A percentile compares a stretch with the other conserved stretches of the same genome.
Evolutionary conservation across 345 rosid species (phyloP).

Genomic region (Camelina sativa): DNA sequence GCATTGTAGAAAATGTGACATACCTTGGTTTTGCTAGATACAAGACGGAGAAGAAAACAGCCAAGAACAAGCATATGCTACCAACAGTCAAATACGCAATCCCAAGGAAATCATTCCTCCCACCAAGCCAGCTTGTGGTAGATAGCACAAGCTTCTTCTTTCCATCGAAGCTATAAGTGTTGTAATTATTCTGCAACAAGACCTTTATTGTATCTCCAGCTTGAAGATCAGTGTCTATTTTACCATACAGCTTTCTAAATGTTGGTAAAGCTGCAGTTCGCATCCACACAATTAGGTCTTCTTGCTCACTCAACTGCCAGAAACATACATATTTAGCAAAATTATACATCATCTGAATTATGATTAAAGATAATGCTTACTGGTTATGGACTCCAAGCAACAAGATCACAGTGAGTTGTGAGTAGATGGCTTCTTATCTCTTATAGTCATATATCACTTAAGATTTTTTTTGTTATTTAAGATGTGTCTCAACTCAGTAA

Average conservation of each 20-base stretch:
- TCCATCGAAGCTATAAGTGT: constrained; percentile 84
- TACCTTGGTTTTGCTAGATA: constrained; percentile 88
- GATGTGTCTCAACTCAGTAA: neutral
- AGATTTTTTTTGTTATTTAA: neutral
- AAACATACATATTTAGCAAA: constrained; percentile 2
- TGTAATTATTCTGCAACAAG: constrained; percentile 62
- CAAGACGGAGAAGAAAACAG: constrained; percentile 69
- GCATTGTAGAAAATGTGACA: neutral
- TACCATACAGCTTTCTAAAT: constrained; percentile 88
- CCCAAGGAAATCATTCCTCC: constrained; percentile 56
- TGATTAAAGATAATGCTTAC: neutral
- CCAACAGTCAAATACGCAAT: constrained; percentile 90
- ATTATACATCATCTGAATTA: neutral
- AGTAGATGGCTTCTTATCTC: neutral
- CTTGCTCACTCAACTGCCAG: constrained; percentile 81
- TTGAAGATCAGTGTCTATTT: constrained; percentile 73
- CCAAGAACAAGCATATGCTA: constrained; percentile 77
- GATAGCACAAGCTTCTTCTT: constrained; percentile 93
- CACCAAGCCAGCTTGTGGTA: constrained; percentile 92
- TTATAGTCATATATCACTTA: neutral
- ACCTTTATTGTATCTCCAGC: constrained; percentile 58
- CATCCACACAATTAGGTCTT: constrained; percentile 97
- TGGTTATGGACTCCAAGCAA: neutral
- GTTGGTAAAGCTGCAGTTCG: constrained; percentile 95
- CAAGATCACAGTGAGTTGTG: neutral